A percentile compares a stretch with the other conserved stretches of the same genome.
These are phyloP conservation scores for Ascochyta rabiei DNA, from an alignment of 2,329 filamentous ascomycete species.

Conservation along the genomic window DNA sequence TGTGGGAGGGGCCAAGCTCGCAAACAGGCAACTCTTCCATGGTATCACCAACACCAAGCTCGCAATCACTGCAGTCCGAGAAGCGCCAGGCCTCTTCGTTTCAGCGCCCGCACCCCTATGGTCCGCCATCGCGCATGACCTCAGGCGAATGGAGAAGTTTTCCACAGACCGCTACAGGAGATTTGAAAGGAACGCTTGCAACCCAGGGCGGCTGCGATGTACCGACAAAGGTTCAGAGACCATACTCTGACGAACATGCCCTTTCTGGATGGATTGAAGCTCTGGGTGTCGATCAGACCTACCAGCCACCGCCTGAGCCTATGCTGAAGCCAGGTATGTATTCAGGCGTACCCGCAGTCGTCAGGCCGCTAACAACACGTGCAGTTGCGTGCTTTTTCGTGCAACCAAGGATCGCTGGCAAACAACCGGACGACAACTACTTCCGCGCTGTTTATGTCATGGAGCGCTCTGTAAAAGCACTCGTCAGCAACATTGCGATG, in stretches of 20 bases:
- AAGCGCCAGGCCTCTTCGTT: conserved; percentile 51
- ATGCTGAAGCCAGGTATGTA: conserved; percentile 67
- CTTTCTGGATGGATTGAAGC: conserved; percentile 88
- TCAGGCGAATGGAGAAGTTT: conserved; percentile 65
- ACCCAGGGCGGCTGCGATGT: conserved; percentile 56
- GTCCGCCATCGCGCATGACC: conserved; percentile 51
- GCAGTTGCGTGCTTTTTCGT: conserved; percentile 89
- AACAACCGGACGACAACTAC: conserved; percentile 64
- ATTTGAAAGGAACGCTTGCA: conserved; percentile 54
- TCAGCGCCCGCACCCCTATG: conserved; percentile 53
- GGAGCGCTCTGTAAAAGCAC: conserved; percentile 75
- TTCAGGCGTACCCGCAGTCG: conserved; percentile 5
- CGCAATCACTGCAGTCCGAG: conserved; percentile 52
- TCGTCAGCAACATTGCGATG: conserved; percentile 72
- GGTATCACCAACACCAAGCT: conserved; percentile 57
- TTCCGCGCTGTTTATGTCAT: conserved; percentile 86
- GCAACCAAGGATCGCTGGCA: conserved; percentile 59
- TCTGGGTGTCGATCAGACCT: conserved; percentile 84
- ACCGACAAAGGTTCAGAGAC: conserved; percentile 61
- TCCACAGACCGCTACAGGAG: conserved; percentile 59
- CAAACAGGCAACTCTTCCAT: conserved; percentile 62
- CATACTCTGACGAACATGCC: conserved; percentile 66
- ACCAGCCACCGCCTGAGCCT: conserved; percentile 77
- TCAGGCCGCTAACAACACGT: conserved; percentile 41
- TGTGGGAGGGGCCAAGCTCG: conserved; percentile 58